phyloP scores from a whole-genome alignment of 2,329 filamentous ascomycete species.

The Fusarium domesticum region DNA sequence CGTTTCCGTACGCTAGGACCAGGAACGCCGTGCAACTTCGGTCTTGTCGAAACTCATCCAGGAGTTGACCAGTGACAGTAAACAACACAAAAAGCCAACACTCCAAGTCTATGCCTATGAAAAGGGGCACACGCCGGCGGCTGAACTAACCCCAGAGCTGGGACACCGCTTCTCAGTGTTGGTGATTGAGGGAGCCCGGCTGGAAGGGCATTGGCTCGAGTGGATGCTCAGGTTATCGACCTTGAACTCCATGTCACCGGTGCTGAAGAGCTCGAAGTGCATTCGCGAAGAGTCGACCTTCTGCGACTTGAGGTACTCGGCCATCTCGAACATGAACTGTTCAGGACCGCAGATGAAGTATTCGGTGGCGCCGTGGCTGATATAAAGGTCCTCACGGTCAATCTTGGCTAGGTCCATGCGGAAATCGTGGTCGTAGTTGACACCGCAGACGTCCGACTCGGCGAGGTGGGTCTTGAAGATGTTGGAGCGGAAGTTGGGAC shows the following conservation, averaged over 20 bases:
- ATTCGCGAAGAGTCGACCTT: slow-evolving; percentile 40
- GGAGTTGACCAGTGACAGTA: slow-evolving; percentile 2
- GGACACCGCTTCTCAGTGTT: slow-evolving; percentile 16
- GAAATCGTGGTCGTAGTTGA: slow-evolving; percentile 44
- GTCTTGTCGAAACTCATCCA: slow-evolving; percentile 5
- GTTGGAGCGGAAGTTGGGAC: slow-evolving; percentile 37
- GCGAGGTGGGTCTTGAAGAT: slow-evolving; percentile 51
- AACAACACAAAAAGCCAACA: background rate
- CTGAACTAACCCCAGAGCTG: slow-evolving; percentile 16
- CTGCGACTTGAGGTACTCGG: slow-evolving; percentile 40
- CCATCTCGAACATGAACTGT: slow-evolving; percentile 53
- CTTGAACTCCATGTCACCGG: slow-evolving; percentile 42
- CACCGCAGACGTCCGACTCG: slow-evolving; percentile 42
- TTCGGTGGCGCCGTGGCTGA: slow-evolving; percentile 45
- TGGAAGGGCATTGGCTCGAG: slow-evolving; percentile 12
- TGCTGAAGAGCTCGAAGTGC: slow-evolving; percentile 48
- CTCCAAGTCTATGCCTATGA: slow-evolving; percentile 5
- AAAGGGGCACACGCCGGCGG: slow-evolving; percentile 15
- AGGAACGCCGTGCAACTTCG: slow-evolving; percentile 3
- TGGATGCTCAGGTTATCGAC: slow-evolving; percentile 30
- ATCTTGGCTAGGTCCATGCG: slow-evolving; percentile 46
- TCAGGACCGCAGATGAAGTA: slow-evolving; percentile 56
- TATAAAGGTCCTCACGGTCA: slow-evolving; percentile 43
- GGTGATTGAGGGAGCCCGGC: slow-evolving; percentile 12
- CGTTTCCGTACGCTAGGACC: background rate